A percentile compares a stretch with the other conserved stretches of the same genome.
phyloP scores from a whole-genome alignment of 2,329 filamentous ascomycete genomes.

The Exophiala lecanii-corni region DNA sequence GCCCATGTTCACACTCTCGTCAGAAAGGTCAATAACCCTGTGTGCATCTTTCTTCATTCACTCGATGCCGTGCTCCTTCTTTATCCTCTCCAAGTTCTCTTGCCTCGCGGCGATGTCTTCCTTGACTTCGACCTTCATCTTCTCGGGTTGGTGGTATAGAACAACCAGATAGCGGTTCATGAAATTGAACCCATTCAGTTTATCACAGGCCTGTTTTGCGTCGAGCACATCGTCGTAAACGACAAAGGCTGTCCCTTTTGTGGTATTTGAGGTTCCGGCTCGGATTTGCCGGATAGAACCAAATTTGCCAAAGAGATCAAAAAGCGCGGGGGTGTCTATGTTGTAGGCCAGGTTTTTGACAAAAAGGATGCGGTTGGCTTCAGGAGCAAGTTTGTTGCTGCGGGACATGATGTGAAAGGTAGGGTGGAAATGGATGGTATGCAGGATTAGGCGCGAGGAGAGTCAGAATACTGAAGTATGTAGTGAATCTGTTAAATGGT shows the following conservation, averaged over 20 bases:
- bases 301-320: constrained; percentile 98
- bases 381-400: constrained; percentile 79
- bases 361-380: constrained; percentile 99
- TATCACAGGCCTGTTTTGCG: constrained; percentile 97
- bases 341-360: constrained; percentile 99
- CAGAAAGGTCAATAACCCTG: too few species aligned
- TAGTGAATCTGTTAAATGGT: too few species aligned
- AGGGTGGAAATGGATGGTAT: background rate
- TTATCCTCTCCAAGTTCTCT: constrained; percentile 96
- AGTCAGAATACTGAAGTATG: too few species aligned
- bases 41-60: too few species aligned
- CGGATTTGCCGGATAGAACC: constrained; percentile 96
- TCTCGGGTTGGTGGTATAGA: constrained; percentile 72
- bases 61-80: constrained; percentile 97
- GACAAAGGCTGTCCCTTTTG: constrained; percentile 97
- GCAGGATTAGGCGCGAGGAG: background rate
- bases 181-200: constrained; percentile 99
- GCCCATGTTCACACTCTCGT: too few species aligned
- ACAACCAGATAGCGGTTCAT: constrained; percentile 98
- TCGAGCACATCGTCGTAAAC: constrained; percentile 99
- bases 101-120: constrained; percentile 90
- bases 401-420: constrained; percentile 23
- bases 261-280: constrained; percentile 93
- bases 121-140: constrained; percentile 74
- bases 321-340: constrained; percentile 95